Evolutionary conservation across 2,329 filamentous ascomycete species (phyloP), one percentile per base, ranked within the genome.

Genomic region (Colletotrichum tropicale): DNA sequence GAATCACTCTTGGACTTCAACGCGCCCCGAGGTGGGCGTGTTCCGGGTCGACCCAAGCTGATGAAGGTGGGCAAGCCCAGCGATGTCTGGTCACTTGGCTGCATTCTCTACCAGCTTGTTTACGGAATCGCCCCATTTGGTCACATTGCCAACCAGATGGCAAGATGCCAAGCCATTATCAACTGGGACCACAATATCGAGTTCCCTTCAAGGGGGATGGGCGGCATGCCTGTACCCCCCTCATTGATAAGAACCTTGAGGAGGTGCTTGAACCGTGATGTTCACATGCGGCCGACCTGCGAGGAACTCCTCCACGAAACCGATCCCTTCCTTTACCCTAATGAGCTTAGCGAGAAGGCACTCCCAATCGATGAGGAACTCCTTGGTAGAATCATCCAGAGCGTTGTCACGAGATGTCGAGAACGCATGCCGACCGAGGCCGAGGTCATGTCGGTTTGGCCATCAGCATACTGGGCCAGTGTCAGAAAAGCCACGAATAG

Each of bases 101-200:
- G 97, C 82, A 98, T 99, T 76, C 88, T 99, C 16, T 99, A 98
- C 86, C 96, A 98, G 83, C 98, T 99, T 94, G 95, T 96, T 1
- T 99, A 99, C 82, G 97, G 97, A n/a, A 90, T 94, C n/a, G 94
- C 95, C 5, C 97, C 97, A 0, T 99, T 99, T 81, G 96, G 94
- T 16, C 96, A 98, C 82, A 98, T 99, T 79, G 88, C 92, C 74
- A 97, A 96, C 84, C 95, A 93, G 81, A 95, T 98, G 87, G 92
- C 94, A 48, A 93, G 95, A 26, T 97, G 98, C 83, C 93, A 95
- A 84, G 94, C 95, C 75, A 97, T 98, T 81, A 94, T 96, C 79
- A 95, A 96, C 83, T 94, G 92, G 84, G 89, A 92, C 71, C 92
- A 96, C 83, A 83, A 85, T 8, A 95, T 98, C 81, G 91, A 95